Evolutionary conservation across 495 filamentous ascomycete species (phyloP).

Genomic region (Amniculicola lignicola): DNA sequence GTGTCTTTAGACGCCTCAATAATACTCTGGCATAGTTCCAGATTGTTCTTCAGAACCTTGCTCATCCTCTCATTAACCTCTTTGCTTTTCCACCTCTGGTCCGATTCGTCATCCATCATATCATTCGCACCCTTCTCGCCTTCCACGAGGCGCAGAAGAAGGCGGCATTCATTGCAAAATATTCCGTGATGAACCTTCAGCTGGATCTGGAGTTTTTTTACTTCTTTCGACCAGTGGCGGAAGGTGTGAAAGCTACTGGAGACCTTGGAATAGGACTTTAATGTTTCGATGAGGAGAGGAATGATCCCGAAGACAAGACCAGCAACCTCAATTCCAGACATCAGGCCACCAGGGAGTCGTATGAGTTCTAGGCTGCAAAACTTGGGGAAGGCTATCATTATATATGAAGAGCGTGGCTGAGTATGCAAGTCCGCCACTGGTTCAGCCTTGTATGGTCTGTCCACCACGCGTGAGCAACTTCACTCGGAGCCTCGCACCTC

Average conservation of each 20-base stretch:
- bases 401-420: too few species aligned
- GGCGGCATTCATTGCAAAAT: conserved; percentile 26
- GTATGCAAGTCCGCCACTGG: too few species aligned
- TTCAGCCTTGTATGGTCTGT: too few species aligned
- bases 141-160: conserved; percentile 15
- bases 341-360: background rate
- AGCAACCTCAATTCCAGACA: conserved; percentile 25
- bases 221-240: conserved; percentile 18
- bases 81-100: conserved; percentile 13
- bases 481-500: too few species aligned
- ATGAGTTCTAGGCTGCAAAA: background rate
- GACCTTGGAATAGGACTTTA: conserved; percentile 12
- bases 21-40: conserved; percentile 12
- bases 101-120: conserved; percentile 9
- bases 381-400: background rate
- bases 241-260: conserved; percentile 10
- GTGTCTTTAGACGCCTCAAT: conserved; percentile 24
- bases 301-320: conserved; percentile 22
- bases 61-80: conserved; percentile 14
- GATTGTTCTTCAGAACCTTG: conserved; percentile 15
- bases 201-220: conserved; percentile 9
- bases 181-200: conserved; percentile 9
- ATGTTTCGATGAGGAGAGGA: conserved; percentile 19
- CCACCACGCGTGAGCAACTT: too few species aligned
- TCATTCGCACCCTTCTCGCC: conserved; percentile 13